phyloP scores from a whole-genome alignment of 108 stramenopile genomes.

The Fragilaria crotonensis region DNA sequence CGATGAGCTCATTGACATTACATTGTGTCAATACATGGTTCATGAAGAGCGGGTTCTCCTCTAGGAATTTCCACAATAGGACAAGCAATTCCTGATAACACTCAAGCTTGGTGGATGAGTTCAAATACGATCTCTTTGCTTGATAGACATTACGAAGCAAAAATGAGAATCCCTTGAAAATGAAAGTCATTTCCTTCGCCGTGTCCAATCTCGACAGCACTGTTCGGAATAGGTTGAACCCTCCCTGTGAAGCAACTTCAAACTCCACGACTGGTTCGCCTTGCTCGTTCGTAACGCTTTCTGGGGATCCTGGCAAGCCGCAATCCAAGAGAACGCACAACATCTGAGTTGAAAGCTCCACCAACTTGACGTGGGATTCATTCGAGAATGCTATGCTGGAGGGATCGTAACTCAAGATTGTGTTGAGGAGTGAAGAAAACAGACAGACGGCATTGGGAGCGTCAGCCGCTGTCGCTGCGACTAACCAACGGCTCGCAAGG shows the following conservation, averaged over 20 bases:
- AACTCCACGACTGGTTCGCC: conserved; percentile 59
- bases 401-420: conserved; percentile 84
- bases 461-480: conserved; percentile 80
- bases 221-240: conserved; percentile 87
- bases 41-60: conserved; percentile 91
- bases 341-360: conserved; percentile 83
- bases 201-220: conserved; percentile 74
- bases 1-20: conserved; percentile 77
- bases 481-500: conserved; percentile 76
- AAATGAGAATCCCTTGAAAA: conserved; percentile 84
- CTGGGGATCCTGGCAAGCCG: conserved; percentile 66
- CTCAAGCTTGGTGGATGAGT: conserved; percentile 58
- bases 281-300: conserved; percentile 49
- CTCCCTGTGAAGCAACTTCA: conserved; percentile 48
- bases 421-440: conserved; percentile 90
- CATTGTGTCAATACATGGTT: conserved; percentile 76
- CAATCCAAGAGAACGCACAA: conserved; percentile 86
- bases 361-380: conserved; percentile 55
- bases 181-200: conserved; percentile 59
- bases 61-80: conserved; percentile 94
- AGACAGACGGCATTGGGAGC: conserved; percentile 90
- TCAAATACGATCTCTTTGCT: conserved; percentile 66
- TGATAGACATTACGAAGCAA: conserved; percentile 85
- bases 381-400: conserved; percentile 57
- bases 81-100: conserved; percentile 94